These are phyloP conservation scores for Heterobasidion parviporum DNA, from an alignment of 1,284 basidiomycete species.

Conservation along the genomic window DNA sequence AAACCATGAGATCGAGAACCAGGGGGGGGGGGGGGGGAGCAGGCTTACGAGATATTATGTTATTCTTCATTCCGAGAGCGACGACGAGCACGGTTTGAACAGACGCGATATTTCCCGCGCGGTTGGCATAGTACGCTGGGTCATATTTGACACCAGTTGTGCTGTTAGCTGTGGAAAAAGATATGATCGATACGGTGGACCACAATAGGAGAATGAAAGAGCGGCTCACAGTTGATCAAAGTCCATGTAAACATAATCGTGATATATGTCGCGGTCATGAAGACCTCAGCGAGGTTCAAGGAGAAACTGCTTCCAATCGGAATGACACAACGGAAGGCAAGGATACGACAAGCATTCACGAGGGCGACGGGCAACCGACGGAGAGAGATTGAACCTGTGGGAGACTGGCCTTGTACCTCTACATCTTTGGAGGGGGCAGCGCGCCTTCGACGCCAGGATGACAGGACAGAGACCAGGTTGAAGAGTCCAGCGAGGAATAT, in stretches of 20 bases:
- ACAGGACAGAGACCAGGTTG: conserved; percentile 22
- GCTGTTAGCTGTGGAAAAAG: conserved; percentile 24
- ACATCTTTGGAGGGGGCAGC: conserved; percentile 8
- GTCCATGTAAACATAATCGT: conserved; percentile 37
- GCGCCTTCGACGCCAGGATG: conserved; percentile 11
- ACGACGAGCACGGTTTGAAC: conserved; percentile 56
- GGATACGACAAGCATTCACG: conserved; percentile 35
- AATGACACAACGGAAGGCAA: conserved; percentile 43
- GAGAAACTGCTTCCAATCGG: conserved; percentile 31
- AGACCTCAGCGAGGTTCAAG: conserved; percentile 39
- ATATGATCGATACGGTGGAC: neutral
- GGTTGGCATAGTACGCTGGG: conserved; percentile 35
- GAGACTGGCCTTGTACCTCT: neutral
- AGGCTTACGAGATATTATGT: conserved; percentile 45
- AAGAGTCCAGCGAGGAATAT: conserved; percentile 31
- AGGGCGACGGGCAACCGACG: conserved; percentile 27
- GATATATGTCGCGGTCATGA: conserved; percentile 37
- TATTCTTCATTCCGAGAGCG: conserved; percentile 59
- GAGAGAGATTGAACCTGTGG: conserved; percentile 13
- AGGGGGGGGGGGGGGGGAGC: neutral
- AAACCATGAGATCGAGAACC: neutral
- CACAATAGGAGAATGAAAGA: neutral
- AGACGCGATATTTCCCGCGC: conserved; percentile 40
- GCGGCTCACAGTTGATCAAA: conserved; percentile 38
- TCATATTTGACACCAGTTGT: conserved; percentile 25